These are phyloP conservation scores for Chloropicon primus DNA, from an alignment of 139 green algal genomes.

Conservation along the genomic window DNA sequence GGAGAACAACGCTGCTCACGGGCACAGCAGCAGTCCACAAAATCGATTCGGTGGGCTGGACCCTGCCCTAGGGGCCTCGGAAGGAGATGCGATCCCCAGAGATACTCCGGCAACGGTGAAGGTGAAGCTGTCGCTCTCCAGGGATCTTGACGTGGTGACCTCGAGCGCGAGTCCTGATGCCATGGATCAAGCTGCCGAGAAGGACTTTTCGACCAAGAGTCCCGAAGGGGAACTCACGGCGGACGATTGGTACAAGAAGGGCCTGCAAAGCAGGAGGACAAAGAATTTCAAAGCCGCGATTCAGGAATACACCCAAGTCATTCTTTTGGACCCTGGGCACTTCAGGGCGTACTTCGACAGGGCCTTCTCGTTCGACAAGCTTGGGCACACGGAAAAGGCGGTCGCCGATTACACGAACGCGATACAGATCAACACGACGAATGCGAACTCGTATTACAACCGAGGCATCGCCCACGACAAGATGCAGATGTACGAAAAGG, in stretches of 20 bases:
- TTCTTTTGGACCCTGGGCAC: conserved; percentile 42
- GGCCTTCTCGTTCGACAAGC: conserved; percentile 68
- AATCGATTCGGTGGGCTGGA: too few relatives aligned
- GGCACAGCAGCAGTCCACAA: too few relatives aligned
- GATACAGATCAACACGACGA: conserved; percentile 38
- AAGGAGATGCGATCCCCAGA: not conserved
- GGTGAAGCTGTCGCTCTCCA: not conserved
- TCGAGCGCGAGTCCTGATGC: too few relatives aligned
- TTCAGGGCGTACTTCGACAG: conserved; percentile 80
- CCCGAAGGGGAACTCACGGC: not conserved
- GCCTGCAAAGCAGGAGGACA: not conserved
- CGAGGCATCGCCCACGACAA: conserved; percentile 57
- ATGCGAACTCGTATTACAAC: conserved; percentile 70
- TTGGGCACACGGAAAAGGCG: conserved; percentile 36
- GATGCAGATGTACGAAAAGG: conserved; percentile 36
- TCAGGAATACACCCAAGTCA: conserved; percentile 46
- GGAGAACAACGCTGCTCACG: too few relatives aligned
- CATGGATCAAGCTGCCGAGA: too few relatives aligned
- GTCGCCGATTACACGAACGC: conserved; percentile 54
- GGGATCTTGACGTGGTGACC: not conserved
- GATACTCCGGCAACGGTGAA: not conserved
- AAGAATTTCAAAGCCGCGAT: conserved; percentile 42
- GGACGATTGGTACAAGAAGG: not conserved
- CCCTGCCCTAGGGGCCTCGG: too few relatives aligned
- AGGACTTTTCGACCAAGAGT: not conserved